Conservation (phyloP, 257 asterid species). For the Solanum gandarillasii region DNA sequence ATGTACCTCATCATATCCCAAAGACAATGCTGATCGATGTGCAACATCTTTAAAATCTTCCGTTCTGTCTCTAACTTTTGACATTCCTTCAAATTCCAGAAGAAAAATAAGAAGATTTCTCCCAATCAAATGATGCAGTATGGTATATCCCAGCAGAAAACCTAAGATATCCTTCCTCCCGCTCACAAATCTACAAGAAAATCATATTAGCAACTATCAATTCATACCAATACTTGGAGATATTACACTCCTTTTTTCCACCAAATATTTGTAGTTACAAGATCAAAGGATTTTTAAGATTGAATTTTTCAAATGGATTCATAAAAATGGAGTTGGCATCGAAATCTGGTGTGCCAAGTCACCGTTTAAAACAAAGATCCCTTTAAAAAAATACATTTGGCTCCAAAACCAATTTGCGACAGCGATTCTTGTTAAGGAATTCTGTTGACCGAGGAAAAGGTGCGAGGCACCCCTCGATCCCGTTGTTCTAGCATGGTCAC, state of each 20-base stretch:
- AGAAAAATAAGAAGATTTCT: background rate
- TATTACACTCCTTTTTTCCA: background rate
- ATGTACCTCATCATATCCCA: slow-evolving; percentile 68
- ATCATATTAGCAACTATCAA: background rate
- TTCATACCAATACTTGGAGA: background rate
- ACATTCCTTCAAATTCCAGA: slow-evolving; percentile 31
- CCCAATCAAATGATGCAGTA: background rate
- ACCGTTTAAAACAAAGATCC: background rate
- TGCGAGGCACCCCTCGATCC: background rate
- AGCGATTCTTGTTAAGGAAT: background rate
- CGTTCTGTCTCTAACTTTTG: slow-evolving; percentile 69
- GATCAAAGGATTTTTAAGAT: background rate
- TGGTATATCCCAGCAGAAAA: background rate
- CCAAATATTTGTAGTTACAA: background rate
- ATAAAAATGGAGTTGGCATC: background rate
- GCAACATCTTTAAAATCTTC: slow-evolving; percentile 91
- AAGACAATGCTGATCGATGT: slow-evolving; percentile 62
- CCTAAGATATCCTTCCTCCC: background rate
- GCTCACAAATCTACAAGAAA: background rate
- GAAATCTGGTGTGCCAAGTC: background rate
- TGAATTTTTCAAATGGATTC: background rate
- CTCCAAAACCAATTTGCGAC: background rate
- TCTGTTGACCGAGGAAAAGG: background rate
- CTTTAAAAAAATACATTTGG: background rate
- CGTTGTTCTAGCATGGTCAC: background rate